Evolutionary conservation across 208 protist species (phyloP).

Genomic region (Leishmania lainsoni): DNA sequence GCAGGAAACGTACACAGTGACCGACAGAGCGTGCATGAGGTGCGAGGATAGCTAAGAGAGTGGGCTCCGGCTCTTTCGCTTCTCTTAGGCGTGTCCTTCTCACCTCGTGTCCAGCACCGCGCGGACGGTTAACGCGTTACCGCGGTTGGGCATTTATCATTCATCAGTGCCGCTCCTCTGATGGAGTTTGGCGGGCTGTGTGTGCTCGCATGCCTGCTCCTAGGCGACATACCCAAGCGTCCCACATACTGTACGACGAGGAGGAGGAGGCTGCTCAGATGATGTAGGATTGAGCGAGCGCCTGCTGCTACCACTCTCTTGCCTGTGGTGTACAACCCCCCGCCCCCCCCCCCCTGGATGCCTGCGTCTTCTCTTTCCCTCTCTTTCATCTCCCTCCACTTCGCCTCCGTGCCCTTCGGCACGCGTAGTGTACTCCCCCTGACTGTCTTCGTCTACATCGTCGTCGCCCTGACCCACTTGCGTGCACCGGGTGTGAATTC

Average conservation of each 20-base stretch:
- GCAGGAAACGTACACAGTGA: not conserved
- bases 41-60: not conserved
- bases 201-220: not conserved
- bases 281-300: not conserved
- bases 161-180: not conserved
- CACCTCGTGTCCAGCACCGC: not conserved
- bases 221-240: not conserved
- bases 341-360: not conserved
- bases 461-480: not conserved
- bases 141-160: not conserved
- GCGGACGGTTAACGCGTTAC: not conserved
- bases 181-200: not conserved
- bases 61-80: not conserved
- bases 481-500: not conserved
- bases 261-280: not conserved
- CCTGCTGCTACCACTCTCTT: not conserved
- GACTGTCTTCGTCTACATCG: not conserved
- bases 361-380: not conserved
- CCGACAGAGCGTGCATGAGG: not conserved
- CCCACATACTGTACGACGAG: not conserved
- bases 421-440: not conserved
- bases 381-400: not conserved
- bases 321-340: not conserved
- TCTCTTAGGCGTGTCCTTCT: not conserved
- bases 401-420: not conserved